Evolutionary conservation across 371 early-diverging fungal species (phyloP).

Genomic region (Mucor velutinosus): DNA sequence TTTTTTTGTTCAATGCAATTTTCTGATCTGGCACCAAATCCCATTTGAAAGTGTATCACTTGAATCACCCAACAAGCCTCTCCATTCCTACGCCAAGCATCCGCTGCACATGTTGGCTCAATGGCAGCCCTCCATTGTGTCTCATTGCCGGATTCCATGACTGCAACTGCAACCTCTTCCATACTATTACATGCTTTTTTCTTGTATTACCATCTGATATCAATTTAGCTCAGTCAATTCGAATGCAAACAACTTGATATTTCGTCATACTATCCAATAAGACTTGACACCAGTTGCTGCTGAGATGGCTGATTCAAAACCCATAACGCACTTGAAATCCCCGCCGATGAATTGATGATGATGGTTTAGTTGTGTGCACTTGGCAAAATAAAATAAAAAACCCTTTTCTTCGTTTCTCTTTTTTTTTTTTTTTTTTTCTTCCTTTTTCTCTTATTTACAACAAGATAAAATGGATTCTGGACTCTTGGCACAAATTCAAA

Average conservation of each 20-base stretch:
- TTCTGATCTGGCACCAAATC: not conserved
- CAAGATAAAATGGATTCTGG: constrained; percentile 43
- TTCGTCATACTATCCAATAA: not conserved
- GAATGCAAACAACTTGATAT: not conserved
- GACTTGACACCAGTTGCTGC: not conserved
- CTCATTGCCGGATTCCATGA: not conserved
- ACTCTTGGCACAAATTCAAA: constrained; percentile 75
- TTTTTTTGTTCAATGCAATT: not conserved
- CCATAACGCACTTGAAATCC: not conserved
- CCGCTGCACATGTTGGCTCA: not conserved
- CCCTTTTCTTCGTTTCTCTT: not conserved
- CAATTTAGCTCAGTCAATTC: not conserved
- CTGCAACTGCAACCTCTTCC: not conserved
- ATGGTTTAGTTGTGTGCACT: not conserved
- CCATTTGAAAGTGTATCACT: not conserved
- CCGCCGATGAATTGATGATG: not conserved
- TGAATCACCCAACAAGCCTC: not conserved
- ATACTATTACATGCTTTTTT: not conserved
- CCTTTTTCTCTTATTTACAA: not conserved
- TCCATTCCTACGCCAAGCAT: not conserved
- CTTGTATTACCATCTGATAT: not conserved
- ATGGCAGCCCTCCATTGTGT: not conserved
- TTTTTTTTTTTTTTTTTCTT: constrained; percentile 7
- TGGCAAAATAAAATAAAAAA: constrained; percentile 1
- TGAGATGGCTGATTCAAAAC: not conserved